phyloP scores from a whole-genome alignment of 192 early-diverging fungal genomes.

The Backusella circina region DNA sequence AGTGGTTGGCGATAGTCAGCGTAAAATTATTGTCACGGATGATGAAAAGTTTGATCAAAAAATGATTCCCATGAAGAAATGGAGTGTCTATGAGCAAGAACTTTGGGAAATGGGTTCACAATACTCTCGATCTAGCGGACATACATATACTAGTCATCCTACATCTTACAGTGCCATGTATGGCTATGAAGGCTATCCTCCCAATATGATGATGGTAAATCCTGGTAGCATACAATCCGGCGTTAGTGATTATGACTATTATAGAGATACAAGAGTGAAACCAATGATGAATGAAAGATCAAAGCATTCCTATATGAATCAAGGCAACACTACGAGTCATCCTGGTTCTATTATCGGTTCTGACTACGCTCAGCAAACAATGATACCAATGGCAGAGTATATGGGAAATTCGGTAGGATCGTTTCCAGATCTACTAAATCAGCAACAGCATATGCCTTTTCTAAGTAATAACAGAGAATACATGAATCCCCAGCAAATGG shows the following conservation, averaged over 20 bases:
- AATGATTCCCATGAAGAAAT: slow-evolving; percentile 81
- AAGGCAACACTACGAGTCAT: neutral
- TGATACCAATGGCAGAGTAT: neutral
- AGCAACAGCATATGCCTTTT: neutral
- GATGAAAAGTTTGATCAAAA: slow-evolving; percentile 85
- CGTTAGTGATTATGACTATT: slow-evolving; percentile 29
- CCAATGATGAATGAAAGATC: neutral
- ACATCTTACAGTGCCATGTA: neutral
- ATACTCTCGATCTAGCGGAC: slow-evolving; percentile 34
- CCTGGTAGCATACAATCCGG: neutral
- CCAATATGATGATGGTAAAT: neutral
- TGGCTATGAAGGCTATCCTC: neutral
- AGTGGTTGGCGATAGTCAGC: slow-evolving; percentile 66
- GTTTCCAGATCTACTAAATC: neutral
- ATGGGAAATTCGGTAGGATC: neutral
- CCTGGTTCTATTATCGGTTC: slow-evolving; percentile 11
- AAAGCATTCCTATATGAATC: neutral
- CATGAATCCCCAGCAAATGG: neutral
- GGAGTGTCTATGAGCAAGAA: slow-evolving; percentile 85
- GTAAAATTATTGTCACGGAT: slow-evolving; percentile 59
- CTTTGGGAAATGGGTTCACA: slow-evolving; percentile 61
- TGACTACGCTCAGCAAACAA: neutral
- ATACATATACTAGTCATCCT: slow-evolving; percentile 25
- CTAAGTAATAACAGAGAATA: neutral
- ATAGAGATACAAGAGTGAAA: slow-evolving; percentile 19